Percentiles rank a stretch among this genome's conserved stretches.
phyloP scores from a whole-genome alignment of 208 protist genomes.

The Lotmaria passim region DNA sequence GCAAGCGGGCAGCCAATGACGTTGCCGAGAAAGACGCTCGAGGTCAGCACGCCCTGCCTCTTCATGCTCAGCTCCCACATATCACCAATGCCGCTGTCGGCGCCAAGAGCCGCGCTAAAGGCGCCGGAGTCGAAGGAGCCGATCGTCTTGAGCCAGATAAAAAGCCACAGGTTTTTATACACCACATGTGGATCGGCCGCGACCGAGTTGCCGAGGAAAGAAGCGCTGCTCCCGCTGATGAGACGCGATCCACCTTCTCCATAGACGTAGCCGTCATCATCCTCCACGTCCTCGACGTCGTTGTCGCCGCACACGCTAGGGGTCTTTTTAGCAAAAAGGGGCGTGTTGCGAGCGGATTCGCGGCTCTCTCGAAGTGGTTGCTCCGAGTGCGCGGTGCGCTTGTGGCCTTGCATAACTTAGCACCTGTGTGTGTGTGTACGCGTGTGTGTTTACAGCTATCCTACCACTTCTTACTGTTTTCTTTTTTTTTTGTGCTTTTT shows the following conservation, averaged over 20 bases:
- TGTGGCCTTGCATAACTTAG: slow-evolving; percentile 13
- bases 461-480: too few relatives aligned
- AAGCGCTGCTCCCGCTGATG: neutral
- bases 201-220: neutral
- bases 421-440: slow-evolving; percentile 4
- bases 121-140: slow-evolving; percentile 90
- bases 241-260: neutral
- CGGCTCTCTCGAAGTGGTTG: neutral
- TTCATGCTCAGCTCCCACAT: slow-evolving; percentile 55
- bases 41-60: slow-evolving; percentile 73
- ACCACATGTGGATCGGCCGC: slow-evolving; percentile 38
- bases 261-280: neutral
- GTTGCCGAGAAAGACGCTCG: slow-evolving; percentile 88
- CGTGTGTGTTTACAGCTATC: neutral
- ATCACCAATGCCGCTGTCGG: slow-evolving; percentile 74
- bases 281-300: neutral
- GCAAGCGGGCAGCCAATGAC: slow-evolving; percentile 82
- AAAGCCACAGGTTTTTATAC: slow-evolving; percentile 72
- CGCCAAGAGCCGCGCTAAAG: slow-evolving; percentile 82
- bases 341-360: neutral
- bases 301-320: neutral
- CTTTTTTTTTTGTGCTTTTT: too few relatives aligned
- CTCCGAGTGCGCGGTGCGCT: slow-evolving; percentile 18
- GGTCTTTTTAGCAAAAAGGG: neutral
- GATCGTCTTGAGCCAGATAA: slow-evolving; percentile 83